phyloP scores from a whole-genome alignment of 805 yeast genomes.

The Metschnikowia lochheadii region DNA sequence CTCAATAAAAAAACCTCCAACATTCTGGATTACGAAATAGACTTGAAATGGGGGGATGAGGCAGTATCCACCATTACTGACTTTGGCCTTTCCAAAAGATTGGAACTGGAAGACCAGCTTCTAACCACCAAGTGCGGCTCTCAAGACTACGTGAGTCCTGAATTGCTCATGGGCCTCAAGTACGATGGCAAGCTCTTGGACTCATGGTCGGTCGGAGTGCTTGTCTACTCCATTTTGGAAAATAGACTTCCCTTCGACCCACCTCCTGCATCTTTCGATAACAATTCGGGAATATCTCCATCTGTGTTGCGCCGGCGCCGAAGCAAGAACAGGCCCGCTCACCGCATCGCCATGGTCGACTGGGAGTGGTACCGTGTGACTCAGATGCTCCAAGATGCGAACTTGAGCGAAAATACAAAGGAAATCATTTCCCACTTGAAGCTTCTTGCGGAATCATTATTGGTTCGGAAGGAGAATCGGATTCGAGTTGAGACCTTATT shows the following conservation, averaged over 20 bases:
- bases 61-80: conserved; percentile 68
- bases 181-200: conserved; percentile 92
- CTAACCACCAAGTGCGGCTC: conserved; percentile 92
- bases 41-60: conserved; percentile 10
- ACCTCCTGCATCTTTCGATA: conserved; percentile 49
- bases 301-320: conserved; percentile 42
- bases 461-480: conserved; percentile 38
- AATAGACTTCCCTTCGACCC: conserved; percentile 89
- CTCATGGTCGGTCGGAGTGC: conserved; percentile 92
- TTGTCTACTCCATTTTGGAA: conserved; percentile 80
- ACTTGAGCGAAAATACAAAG: conserved; percentile 7
- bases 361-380: conserved; percentile 74
- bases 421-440: conserved; percentile 19
- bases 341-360: conserved; percentile 85
- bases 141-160: conserved; percentile 96
- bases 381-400: conserved; percentile 7
- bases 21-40: neutral
- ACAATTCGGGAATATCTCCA: conserved; percentile 32
- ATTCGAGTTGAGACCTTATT: conserved; percentile 18
- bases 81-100: conserved; percentile 78
- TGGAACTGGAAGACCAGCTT: conserved; percentile 56
- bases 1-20: conserved; percentile 26
- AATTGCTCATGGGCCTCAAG: conserved; percentile 80
- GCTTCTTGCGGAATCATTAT: conserved; percentile 27
- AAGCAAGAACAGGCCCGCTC: conserved; percentile 58